These are phyloP conservation scores for Fusarium sp. DNA, from an alignment of 2,329 filamentous ascomycete genomes.

Conservation along the genomic window DNA sequence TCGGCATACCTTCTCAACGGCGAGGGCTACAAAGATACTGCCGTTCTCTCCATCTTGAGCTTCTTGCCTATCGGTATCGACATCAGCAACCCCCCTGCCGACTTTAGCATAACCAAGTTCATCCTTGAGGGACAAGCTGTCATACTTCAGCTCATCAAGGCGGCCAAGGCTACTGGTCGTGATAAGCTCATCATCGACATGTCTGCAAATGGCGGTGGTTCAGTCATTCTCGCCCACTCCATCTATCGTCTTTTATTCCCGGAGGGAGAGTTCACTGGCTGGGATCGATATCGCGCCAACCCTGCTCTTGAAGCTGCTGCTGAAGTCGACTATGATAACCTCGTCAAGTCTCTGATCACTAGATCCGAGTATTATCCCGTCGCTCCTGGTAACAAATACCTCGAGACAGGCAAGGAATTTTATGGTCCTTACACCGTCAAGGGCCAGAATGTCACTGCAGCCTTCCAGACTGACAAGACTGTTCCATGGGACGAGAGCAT, in stretches of 20 bases:
- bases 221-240: conserved; percentile 27
- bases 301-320: conserved; percentile 25
- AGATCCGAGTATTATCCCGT: conserved; percentile 20
- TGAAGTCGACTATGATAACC: conserved; percentile 26
- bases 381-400: conserved; percentile 1
- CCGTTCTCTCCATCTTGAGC: conserved; percentile 34
- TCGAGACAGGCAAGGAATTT: conserved; percentile 32
- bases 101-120: conserved; percentile 15
- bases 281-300: conserved; percentile 36
- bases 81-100: neutral
- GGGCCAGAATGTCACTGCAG: conserved; percentile 33
- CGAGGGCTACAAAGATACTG: conserved; percentile 32
- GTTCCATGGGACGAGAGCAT: conserved; percentile 12
- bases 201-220: conserved; percentile 37
- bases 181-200: conserved; percentile 40
- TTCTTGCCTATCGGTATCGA: conserved; percentile 33
- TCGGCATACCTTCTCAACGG: conserved; percentile 34
- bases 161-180: conserved; percentile 25
- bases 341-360: conserved; percentile 21
- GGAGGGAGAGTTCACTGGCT: conserved; percentile 25
- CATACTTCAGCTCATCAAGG: conserved; percentile 28
- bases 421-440: conserved; percentile 34
- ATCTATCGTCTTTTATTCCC: conserved; percentile 37
- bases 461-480: conserved; percentile 27
- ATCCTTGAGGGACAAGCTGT: conserved; percentile 31